A percentile compares a stretch with the other conserved stretches of the same genome.
Evolutionary conservation across 1,284 basidiomycete species (phyloP).

Genomic region (Porogramme epimiltina): DNA sequence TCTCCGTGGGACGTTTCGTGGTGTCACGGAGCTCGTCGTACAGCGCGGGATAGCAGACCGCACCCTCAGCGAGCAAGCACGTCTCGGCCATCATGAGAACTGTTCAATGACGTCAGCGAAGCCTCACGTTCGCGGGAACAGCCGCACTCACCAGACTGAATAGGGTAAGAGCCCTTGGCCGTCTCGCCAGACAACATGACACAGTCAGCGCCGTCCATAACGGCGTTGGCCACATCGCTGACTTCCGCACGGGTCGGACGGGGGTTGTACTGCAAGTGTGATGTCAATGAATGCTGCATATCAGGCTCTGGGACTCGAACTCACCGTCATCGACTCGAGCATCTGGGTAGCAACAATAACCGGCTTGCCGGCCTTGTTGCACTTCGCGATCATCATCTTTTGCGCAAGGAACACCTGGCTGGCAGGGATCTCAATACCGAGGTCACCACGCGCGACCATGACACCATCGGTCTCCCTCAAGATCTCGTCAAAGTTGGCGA

Average conservation of each 20-base stretch:
- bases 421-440: slow-evolving; percentile 98
- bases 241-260: slow-evolving; percentile 96
- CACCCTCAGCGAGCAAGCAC: slow-evolving; percentile 90
- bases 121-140: background rate
- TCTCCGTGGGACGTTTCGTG: slow-evolving; percentile 86
- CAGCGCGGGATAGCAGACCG: slow-evolving; percentile 91
- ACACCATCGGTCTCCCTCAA: slow-evolving; percentile 92
- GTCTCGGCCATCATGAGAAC: slow-evolving; percentile 99
- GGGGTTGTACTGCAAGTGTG: slow-evolving; percentile 79
- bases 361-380: slow-evolving; percentile 95
- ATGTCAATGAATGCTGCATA: background rate
- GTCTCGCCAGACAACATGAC: slow-evolving; percentile 99
- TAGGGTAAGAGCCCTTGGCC: slow-evolving; percentile 93
- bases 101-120: slow-evolving; percentile 32
- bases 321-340: slow-evolving; percentile 98
- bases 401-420: slow-evolving; percentile 97
- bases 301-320: slow-evolving; percentile 23
- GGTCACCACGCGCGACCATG: slow-evolving; percentile 98
- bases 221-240: slow-evolving; percentile 97
- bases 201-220: slow-evolving; percentile 96
- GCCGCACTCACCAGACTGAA: slow-evolving; percentile 76
- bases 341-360: slow-evolving; percentile 99
- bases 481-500: slow-evolving; percentile 97
- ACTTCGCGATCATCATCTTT: slow-evolving; percentile 99
- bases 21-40: slow-evolving; percentile 86